A percentile compares a stretch with the other conserved stretches of the same genome.
Conservation (phyloP, 495 filamentous ascomycete genomes). For the Hyaloscypha bicolor region DNA sequence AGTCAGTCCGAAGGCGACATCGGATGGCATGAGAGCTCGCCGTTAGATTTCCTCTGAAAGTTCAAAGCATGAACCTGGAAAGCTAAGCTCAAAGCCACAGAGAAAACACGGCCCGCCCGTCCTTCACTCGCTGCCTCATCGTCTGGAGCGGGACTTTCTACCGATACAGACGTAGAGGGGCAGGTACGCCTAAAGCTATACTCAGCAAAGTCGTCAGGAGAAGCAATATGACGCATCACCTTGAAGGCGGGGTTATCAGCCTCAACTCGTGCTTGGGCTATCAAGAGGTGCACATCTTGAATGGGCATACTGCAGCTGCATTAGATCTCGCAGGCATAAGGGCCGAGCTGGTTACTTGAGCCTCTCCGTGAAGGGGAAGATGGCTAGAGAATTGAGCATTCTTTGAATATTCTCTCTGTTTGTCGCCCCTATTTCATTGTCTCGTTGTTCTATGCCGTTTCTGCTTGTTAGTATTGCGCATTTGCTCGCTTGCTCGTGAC, state of each 20-base stretch:
- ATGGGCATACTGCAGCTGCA: neutral
- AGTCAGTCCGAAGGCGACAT: neutral
- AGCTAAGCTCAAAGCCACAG: neutral
- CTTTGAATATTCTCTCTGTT: slow-evolving; percentile 64
- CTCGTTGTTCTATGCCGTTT: slow-evolving; percentile 53
- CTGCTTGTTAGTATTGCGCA: neutral
- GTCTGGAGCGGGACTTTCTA: slow-evolving; percentile 4
- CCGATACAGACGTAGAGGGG: neutral
- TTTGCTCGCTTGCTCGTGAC: neutral
- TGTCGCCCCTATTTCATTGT: slow-evolving; percentile 60
- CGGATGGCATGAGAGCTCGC: neutral
- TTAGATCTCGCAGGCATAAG: neutral
- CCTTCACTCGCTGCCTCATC: neutral
- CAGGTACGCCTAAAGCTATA: neutral
- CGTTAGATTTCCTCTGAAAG: neutral
- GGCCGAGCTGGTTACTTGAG: slow-evolving; percentile 33
- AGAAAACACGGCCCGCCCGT: neutral
- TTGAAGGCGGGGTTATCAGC: slow-evolving; percentile 2
- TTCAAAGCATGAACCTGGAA: neutral
- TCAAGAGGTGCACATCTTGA: slow-evolving; percentile 2
- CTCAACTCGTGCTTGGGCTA: neutral
- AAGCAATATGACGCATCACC: neutral
- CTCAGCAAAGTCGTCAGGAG: neutral
- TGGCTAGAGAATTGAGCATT: slow-evolving; percentile 60
- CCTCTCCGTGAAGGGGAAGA: slow-evolving; percentile 57